Evolutionary conservation across 1,284 basidiomycete species (phyloP), one percentile per base, ranked within the genome.

Genomic region (Dichomitus squalens): DNA sequence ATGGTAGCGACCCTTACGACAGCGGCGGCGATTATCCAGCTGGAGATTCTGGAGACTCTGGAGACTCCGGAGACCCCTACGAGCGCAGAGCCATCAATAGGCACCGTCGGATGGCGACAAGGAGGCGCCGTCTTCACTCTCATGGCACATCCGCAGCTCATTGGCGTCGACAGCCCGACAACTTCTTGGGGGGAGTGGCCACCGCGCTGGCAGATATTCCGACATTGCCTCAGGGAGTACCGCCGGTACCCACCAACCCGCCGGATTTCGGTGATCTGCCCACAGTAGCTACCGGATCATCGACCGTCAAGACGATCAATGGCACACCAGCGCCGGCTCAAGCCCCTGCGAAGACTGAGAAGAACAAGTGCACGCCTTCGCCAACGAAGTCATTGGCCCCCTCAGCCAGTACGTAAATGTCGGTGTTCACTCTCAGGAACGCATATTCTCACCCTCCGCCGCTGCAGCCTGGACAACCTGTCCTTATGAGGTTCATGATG

Each of bases 391-490:
- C 69, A 35, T 60, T 77, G 49, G 67, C 72, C 7, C 74, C 75
- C 14, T 73, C 70, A 56, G 60, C 64, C 21, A 66, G 64, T 68
- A 53, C 36, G 56, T 64, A 36, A n/a, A 34, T 18, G 14, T n/a
- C n/a, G n/a, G n/a, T n/a, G n/a, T n/a, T n/a, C n/a, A n/a, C n/a
- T n/a, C n/a, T n/a, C n/a, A n/a, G n/a, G n/a, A n/a, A n/a, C n/a
- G n/a, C n/a, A n/a, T n/a, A n/a, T n/a, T n/a, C n/a, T n/a, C n/a
- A n/a, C n/a, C n/a, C n/a, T n/a, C n/a, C 44, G 12, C 43, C 25
- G 41, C 14, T 31, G 12, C 33, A 86, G 84, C 82, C 7, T 89
- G 86, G 85, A 82, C 75, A 14, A 80, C 76, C n/a, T 90, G 87
- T 65, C 75, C 77, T 0, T 90, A 89, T 64, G 74, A 76, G 31